Evolutionary conservation across 495 filamentous ascomycete genomes (phyloP).

Genomic region (Talaromyces proteolyticus): DNA sequence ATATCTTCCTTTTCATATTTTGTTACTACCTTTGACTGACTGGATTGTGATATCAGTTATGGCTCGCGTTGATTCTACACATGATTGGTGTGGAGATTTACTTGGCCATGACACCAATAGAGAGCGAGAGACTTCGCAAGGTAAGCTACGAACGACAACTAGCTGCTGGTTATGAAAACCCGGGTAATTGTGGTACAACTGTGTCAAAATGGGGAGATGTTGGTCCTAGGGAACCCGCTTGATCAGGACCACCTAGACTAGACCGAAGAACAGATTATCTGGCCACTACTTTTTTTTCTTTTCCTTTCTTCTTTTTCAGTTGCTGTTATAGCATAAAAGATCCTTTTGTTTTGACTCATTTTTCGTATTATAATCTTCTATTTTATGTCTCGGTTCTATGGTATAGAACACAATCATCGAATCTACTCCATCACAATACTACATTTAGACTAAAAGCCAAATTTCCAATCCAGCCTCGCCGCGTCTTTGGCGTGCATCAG

Average conservation of each 20-base stretch:
- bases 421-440: too few relatives aligned
- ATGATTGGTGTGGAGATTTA: conserved; percentile 43
- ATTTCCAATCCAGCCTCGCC: too few relatives aligned
- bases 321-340: not conserved
- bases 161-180: conserved; percentile 38
- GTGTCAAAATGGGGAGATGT: conserved; percentile 40
- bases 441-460: too few relatives aligned
- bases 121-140: conserved; percentile 38
- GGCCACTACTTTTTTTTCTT: not conserved
- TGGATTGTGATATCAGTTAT: conserved; percentile 13
- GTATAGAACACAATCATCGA: too few relatives aligned
- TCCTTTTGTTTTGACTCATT: not conserved
- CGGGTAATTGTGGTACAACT: conserved; percentile 41
- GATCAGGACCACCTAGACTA: not conserved
- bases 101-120: conserved; percentile 41
- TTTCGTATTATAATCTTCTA: not conserved
- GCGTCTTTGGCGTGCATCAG: too few relatives aligned
- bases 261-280: not conserved
- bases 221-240: conserved; percentile 15
- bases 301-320: not conserved
- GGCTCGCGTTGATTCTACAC: conserved; percentile 39
- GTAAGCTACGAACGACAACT: conserved; percentile 46
- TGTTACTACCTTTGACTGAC: not conserved
- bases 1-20: not conserved
- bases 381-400: too few relatives aligned